Evolutionary conservation across 345 rosid species (phyloP).

Genomic region (Murraya koenigii): DNA sequence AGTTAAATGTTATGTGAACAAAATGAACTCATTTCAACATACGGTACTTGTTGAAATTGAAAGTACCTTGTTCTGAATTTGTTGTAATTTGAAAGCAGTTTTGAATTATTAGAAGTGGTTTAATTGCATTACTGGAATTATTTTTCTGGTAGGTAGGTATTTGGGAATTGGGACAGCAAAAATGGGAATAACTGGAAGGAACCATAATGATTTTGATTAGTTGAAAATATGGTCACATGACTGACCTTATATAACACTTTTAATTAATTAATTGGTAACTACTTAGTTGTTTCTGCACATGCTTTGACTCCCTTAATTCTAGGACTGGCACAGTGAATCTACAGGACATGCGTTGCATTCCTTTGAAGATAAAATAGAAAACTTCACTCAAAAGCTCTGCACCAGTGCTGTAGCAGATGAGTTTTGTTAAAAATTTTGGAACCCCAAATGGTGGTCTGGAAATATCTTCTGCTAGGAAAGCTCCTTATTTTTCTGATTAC

Average conservation of each 20-base stretch:
- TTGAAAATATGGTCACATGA: conserved; percentile 8
- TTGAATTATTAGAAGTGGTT: background rate
- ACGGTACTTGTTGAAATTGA: too few relatives aligned
- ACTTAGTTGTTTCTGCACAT: background rate
- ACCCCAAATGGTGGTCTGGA: too few relatives aligned
- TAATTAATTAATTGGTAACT: background rate
- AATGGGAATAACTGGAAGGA: background rate
- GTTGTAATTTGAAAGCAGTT: background rate
- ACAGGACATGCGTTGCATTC: too few relatives aligned
- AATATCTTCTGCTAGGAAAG: too few relatives aligned
- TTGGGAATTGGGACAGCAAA: background rate
- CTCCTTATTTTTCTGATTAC: too few relatives aligned
- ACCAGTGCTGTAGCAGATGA: too few relatives aligned
- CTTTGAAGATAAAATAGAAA: too few relatives aligned
- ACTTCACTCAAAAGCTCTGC: too few relatives aligned
- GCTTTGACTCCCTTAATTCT: background rate
- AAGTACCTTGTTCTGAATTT: background rate
- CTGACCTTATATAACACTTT: background rate
- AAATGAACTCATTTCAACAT: too few relatives aligned
- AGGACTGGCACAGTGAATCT: too few relatives aligned
- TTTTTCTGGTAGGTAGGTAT: background rate
- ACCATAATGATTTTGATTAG: background rate
- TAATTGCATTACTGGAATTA: background rate
- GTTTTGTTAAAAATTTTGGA: too few relatives aligned
- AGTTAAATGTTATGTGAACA: too few relatives aligned